Base-by-base conservation (phyloP, 148 eudicot species). In the Silene latifolia region DNA sequence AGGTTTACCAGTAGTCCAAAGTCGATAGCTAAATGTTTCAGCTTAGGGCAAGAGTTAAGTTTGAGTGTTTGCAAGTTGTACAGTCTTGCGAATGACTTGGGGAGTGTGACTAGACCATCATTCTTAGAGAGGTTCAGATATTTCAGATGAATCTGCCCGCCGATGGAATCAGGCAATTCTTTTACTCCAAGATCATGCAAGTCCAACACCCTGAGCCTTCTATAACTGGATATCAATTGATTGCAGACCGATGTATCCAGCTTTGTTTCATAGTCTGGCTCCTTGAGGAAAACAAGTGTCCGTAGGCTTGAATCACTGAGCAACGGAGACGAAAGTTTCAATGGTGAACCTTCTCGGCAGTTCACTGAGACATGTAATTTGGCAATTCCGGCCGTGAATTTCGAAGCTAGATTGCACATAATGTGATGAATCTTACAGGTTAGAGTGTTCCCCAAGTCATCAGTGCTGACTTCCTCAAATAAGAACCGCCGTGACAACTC, bases 401-500 rank as follows among this genome's bases (percentile, higher is more conserved):
- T 66, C n/a, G n/a, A 47, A 0, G 77, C 81, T 7, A 67, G 54
- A 4, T 25, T 48, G 23, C 21, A 29, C 14, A 79, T n/a, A 27
- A 60, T 27, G 48, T 25, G 69, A 58, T 79, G 77, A 77, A 79
- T 79, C 77, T 73, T 79, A 20, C 81, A 79, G 35, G 60, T 67
- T 6, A 59, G 14, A 72, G 8, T 71, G 47, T 80, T 75, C 18
- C 75, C 75, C 57, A 74, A 54, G 29, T 54, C 78, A 75, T 80
- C 82, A 7, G 65, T 48, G 29, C 24, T 47, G 58, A 82, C 42
- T 15, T 63, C 71, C 48, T 80, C 71, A 3, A 75, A 69, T 62
- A 75, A 75, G 58, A 69, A 80, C 0, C 82, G 71, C 7, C 78
- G 65, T 23, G 51, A 75, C 66, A 80, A 70, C 59, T 80, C 82